Base-by-base conservation (phyloP, 352 stramenopile genomes). In the Phytophthora fragariaefolia region DNA sequence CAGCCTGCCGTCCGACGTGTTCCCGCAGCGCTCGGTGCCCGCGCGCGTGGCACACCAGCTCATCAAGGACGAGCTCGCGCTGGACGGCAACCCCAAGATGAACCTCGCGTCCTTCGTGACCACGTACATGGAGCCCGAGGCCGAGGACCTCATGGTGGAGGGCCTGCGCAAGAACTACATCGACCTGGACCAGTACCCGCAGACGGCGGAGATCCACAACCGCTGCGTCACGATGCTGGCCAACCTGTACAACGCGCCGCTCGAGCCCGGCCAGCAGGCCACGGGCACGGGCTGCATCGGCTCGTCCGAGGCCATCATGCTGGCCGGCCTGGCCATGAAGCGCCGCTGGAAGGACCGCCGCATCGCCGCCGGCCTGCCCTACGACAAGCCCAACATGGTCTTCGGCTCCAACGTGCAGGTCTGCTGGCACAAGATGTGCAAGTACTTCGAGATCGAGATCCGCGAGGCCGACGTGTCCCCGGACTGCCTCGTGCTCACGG, bases 401-500 rank as follows among this genome's bases (percentile, higher is more conserved):
- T 97, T 97, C 68, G 91, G 91, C 66, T 91, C 87, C 18, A 97
- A 97, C 70, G 91, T 97, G 20, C 90, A 97, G 64, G 91, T 97
- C 23, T 96, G 91, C 77, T 98, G 93, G 93, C 90, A 98, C 78
- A 98, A 98, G 74, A 91, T 97, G 77, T 98, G 91, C 83, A 91
- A 92, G 66, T 98, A 98, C 77, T 98, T 98, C 80, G 93, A 98
- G 64, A 88, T 98, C 51, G 92, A 97, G 58, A 83, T 93, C 42
- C 89, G 91, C 36, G 83, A 97, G 58, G 89, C 91, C 30, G 82
- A 93, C 48, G 89, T 98, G 42, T 96, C 89, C 26, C 78, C 83
- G 2, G 90, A 97, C 65, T 81, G 66, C 18, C 87, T 97, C 13
- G 83, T 96, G 51, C 82, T 97, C 36, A 97, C 90, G 54, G 78